Evolutionary conservation across 805 yeast species (phyloP), one percentile per base, ranked within the genome.

Genomic region (Wickerhamomyces xylosicus): DNA sequence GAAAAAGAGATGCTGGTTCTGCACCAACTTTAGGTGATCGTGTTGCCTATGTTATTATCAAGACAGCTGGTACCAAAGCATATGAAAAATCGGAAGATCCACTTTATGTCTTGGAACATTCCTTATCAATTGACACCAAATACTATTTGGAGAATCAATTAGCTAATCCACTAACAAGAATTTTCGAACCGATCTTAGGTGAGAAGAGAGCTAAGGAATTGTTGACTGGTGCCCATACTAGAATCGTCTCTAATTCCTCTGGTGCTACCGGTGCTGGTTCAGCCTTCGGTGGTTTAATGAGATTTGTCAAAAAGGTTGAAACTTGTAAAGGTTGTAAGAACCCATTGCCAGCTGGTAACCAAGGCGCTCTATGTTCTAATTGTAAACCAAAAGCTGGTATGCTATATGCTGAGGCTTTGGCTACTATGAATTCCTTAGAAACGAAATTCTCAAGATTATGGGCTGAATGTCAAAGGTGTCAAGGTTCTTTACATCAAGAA

Each of bases 391-490:
- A 72, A 45, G 84, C 90, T 0, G 87, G 92, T 2, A 82, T 76
- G 48, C 58, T 89, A 19, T 92, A 86, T 53, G 77, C 86, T n/a
- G 75, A 78, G 42, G 87, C 92, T 10, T 62, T 92, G 35, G 80
- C 84, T 3, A 79, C 76, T 42, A 78, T 89, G 69, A 82, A 86
- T 55, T 77, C 75, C 33, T 62, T 90, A 43, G 95, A 92, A 56
- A 72, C 76, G 43, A 79, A 81, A 49, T 92, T 86, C 52, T 79
- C 95, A 3, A 68, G 94, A 47, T 63, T 92, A 45, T 92, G 99
- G 99, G 90, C 97, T 0, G 95, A 92, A 56, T 94, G 99, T 58
- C 99, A 92, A 63, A 67, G 97, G 42, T 92, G 98, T 59, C 97
- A 94, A 51, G 97, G 97, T 0, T 84, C 92, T 19, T 64, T 94